Evolutionary conservation across 768 basidiomycete species (phyloP), one percentile per base, ranked within the genome.

Genomic region (Termitomyces sp.): DNA sequence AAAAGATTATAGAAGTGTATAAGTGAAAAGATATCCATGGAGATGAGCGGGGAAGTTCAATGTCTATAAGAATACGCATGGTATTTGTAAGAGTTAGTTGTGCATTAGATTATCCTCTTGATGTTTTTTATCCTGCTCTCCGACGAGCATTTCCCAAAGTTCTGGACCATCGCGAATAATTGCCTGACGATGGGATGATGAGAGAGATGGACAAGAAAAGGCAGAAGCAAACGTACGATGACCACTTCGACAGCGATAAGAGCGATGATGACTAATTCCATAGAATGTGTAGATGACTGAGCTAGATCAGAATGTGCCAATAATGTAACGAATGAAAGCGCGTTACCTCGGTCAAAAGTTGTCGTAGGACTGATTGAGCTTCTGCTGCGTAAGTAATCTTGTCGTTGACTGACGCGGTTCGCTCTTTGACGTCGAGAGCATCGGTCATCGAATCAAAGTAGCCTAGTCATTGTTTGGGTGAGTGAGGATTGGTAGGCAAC

Each of bases 221-320:
- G n/a, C 13, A 34, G 34, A 49, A 31, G 32, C 14, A 29, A 34
- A 74, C 86, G 68, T 65, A 94, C 94, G 50, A 97, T 89, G 64
- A 93, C 77, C n/a, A 94, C 93, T 70, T 96, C 94, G 12, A 97
- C 92, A 0, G 94, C 92, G 65, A 98, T 97, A 49, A 98, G 86
- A 1, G 84, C 80, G 62, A 98, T 98, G 68, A 98, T 98, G 60
- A 98, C 90, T 5, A 96, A 76, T 72, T 98, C 96, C 90, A 98
- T 94, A 2, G 90, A 85, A 66, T 97, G 92, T 2, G 81, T 83
- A 5, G 90, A 92, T 3, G 92, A 91, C 91, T 96, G 64, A 37
- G 10, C 29, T n/a, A 58, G 36, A 62, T 53, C 50, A 62, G 26
- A 59, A 37, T 39, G n/a, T 41, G 50, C 26, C 18, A 27, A 29